Evolutionary conservation across 371 early-diverging fungal species (phyloP), one percentile per base, ranked within the genome.

Genomic region (Rhizopus sp.): DNA sequence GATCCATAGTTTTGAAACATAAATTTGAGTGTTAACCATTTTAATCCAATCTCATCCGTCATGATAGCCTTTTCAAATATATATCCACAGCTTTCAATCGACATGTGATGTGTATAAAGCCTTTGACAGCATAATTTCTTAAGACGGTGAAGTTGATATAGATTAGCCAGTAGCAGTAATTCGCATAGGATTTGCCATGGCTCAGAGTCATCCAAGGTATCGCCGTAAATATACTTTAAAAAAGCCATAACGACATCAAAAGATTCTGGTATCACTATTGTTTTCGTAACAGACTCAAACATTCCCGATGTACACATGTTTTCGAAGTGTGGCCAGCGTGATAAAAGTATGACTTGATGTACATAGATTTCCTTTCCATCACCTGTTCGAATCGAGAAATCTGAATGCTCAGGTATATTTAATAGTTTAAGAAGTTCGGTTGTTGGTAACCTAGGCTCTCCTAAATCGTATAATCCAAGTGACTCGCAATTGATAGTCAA

Each of bases 311-410:
- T 74, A 53, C 77, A 62, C 10, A 66, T 42, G 55, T 82, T 83
- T 40, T 67, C 58, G 57, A 87, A 88, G 55, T 86, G 83, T 0
- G 87, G 81, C 88, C 88, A 88, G 13, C 88, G 80, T 7, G 84
- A 67, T 42, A 81, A 64, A 2, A 88, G 63, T n/a, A 88, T 74
- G 54, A 85, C 78, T 52, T 78, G 74, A 46, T 88, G 88, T 3
- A 78, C 87, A 40, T 75, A 70, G 30, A 88, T 81, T 42, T 72
- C 68, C 55, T 53, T 64, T 6, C 66, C 74, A 64, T 67, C 69
- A 17, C 62, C 66, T 37, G 64, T 77, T 29, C 60, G 60, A 31
- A 87, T 76, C 0, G 70, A 68, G 60, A 87, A 87, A 62, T 85
- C 87, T 0, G 81, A 73, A 39, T 82, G 66, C 50, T 87, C 84